Evolutionary conservation across 805 yeast species (phyloP), one percentile per base, ranked within the genome.

Genomic region (Grigorovia transvaalensis): DNA sequence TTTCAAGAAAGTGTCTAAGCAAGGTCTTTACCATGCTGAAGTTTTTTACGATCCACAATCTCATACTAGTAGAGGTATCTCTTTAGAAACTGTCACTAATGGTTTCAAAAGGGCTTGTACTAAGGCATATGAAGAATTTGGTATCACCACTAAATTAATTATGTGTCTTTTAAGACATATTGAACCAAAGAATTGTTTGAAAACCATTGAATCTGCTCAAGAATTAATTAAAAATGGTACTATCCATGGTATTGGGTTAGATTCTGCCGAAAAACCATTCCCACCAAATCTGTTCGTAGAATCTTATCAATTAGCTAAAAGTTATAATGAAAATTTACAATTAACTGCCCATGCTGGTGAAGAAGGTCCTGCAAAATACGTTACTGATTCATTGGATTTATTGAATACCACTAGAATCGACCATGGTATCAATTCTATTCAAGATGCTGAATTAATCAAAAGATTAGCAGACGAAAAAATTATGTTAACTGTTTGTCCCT

Each of bases 291-390:
- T 83, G 48, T 87, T 85, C 61, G 70, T 69, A 13, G 85, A 83
- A 48, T 82, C 88, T 64, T 87, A 82, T 64, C 58, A 67, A 9
- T 60, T 64, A 19, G 75, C 85, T 8, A 72, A 71, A 51, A 69
- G 71, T 23, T 62, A 71, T 44, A 77, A 73, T 60, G 79, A 83
- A 23, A 69, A 77, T 23, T 75, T 82, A 51, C 76, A 80, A 43
- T 72, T 84, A 51, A 87, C 95, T 41, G 91, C 95, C 2, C 95
- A 87, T 62, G 95, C 93, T 2, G 95, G 95, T 60, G 95, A 87
- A 69, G 95, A 87, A 71, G 95, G 91, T 50, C 87, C 84, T 56
- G 81, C 88, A 44, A 75, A 79, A n/a, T 85, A 72, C 57, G 85
- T 86, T 29, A 53, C 69, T 9, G 74, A 74, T 50, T 71, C 93